phyloP scores from a whole-genome alignment of 305 asterid species.

The Euphrasia arctica region DNA sequence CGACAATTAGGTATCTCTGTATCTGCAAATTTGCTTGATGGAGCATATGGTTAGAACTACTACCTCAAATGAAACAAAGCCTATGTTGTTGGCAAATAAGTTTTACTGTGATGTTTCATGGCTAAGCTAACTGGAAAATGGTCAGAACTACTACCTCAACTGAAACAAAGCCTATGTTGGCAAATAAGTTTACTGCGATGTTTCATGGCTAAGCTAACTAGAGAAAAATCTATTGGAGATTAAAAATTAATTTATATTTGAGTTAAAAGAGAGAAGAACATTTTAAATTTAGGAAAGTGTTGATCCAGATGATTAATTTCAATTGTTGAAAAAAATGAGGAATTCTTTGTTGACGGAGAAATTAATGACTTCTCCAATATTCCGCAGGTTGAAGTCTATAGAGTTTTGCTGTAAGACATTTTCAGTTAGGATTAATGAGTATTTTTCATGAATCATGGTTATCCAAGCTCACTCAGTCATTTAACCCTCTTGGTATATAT shows the following conservation, averaged over 20 bases:
- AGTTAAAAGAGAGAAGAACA: not conserved
- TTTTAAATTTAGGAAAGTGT: slow-evolving; percentile 3
- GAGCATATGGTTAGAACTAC: slow-evolving; percentile 18
- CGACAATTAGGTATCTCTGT: slow-evolving; percentile 10
- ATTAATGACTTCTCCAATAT: slow-evolving; percentile 14
- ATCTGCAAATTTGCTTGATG: slow-evolving; percentile 21
- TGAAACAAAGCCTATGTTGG: slow-evolving; percentile 20
- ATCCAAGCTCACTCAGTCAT: not conserved
- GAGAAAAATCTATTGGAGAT: slow-evolving; percentile 18
- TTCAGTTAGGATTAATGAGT: slow-evolving; percentile 3
- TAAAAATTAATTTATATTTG: not conserved
- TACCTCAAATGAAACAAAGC: slow-evolving; percentile 15
- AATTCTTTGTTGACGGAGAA: slow-evolving; percentile 4
- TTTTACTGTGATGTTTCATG: not conserved
- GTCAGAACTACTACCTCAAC: slow-evolving; percentile 11
- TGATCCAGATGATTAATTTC: slow-evolving; percentile 1
- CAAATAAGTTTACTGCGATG: not conserved
- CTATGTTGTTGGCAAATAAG: slow-evolving; percentile 19
- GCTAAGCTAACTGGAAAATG: slow-evolving; percentile 10
- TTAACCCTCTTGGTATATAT: slow-evolving; percentile 7
- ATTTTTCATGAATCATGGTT: not conserved
- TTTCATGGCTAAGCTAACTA: slow-evolving; percentile 3
- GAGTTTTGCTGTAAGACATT: slow-evolving; percentile 16
- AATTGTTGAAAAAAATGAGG: not conserved
- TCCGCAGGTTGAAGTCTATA: not conserved